Evolutionary conservation across 2,329 filamentous ascomycete species (phyloP).

Genomic region (Aspergillus pseudotamarii): DNA sequence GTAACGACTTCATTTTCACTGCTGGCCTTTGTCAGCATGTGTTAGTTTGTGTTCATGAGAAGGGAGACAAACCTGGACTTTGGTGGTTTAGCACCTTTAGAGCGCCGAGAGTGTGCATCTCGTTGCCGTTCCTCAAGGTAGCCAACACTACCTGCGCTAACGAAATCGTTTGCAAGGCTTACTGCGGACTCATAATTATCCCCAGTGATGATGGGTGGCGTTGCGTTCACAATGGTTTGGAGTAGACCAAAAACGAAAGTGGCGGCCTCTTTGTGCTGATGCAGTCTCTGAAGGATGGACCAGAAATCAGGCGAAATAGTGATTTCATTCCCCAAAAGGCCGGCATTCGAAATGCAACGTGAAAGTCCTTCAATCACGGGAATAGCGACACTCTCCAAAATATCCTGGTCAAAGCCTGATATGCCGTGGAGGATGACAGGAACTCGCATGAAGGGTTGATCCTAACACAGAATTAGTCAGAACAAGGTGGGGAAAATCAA

Average conservation of each 20-base stretch:
- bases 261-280: constrained; percentile 69
- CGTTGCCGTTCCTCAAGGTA: constrained; percentile 69
- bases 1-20: constrained; percentile 73
- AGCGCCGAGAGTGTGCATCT: constrained; percentile 56
- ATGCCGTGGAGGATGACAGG: constrained; percentile 91
- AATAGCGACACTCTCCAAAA: constrained; percentile 73
- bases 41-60: constrained; percentile 17
- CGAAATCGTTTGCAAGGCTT: constrained; percentile 83
- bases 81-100: constrained; percentile 56
- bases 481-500: background rate
- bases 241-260: constrained; percentile 84
- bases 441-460: constrained; percentile 87
- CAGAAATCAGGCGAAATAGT: constrained; percentile 98
- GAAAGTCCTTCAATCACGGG: constrained; percentile 78
- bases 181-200: constrained; percentile 95
- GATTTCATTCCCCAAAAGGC: constrained; percentile 82
- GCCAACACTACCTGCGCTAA: constrained; percentile 75
- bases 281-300: constrained; percentile 79
- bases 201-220: constrained; percentile 81
- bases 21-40: constrained; percentile 15
- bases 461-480: constrained; percentile 51
- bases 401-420: constrained; percentile 78
- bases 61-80: constrained; percentile 57
- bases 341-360: constrained; percentile 76
- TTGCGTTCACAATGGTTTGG: constrained; percentile 70